phyloP scores from a whole-genome alignment of 192 early-diverging fungal genomes.

The Irineochytrium annulatum region DNA sequence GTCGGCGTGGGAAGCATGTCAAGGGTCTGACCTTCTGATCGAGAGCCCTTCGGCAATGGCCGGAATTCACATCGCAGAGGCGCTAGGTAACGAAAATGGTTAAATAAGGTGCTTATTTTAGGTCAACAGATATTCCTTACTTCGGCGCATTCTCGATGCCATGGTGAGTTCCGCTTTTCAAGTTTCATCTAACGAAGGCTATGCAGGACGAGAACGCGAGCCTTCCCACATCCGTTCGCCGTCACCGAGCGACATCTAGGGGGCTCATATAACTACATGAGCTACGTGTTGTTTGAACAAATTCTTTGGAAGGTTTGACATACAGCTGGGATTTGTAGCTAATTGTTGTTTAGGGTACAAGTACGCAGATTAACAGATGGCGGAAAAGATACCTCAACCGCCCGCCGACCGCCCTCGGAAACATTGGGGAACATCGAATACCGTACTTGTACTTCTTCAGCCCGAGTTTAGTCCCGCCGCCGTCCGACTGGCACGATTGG shows the following conservation, averaged over 20 bases:
- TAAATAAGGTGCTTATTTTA: not conserved
- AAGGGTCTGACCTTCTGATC: constrained; percentile 64
- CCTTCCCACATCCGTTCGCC: constrained; percentile 68
- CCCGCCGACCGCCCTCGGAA: constrained; percentile 45
- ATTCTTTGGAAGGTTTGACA: constrained; percentile 61
- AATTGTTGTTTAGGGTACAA: too few species aligned
- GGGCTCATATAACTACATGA: constrained; percentile 59
- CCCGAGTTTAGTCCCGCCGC: constrained; percentile 52
- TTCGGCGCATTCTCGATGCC: constrained; percentile 69
- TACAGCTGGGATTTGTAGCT: too few species aligned
- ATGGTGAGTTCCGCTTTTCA: too few species aligned
- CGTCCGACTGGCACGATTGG: constrained; percentile 65
- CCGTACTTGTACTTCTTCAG: constrained; percentile 66
- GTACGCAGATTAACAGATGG: constrained; percentile 53
- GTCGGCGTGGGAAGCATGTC: constrained; percentile 52
- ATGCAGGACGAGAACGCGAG: constrained; percentile 63
- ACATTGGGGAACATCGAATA: constrained; percentile 48
- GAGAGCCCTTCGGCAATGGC: constrained; percentile 64
- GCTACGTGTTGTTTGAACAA: constrained; percentile 63
- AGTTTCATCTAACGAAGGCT: too few species aligned
- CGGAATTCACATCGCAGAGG: constrained; percentile 68
- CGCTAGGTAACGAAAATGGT: constrained; percentile 22
- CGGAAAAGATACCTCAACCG: constrained; percentile 38
- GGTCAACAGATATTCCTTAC: constrained; percentile 49
- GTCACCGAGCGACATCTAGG: constrained; percentile 51